These are phyloP conservation scores for Aspergillus udagawae DNA, from an alignment of 2,329 filamentous ascomycete species.

Conservation along the genomic window DNA sequence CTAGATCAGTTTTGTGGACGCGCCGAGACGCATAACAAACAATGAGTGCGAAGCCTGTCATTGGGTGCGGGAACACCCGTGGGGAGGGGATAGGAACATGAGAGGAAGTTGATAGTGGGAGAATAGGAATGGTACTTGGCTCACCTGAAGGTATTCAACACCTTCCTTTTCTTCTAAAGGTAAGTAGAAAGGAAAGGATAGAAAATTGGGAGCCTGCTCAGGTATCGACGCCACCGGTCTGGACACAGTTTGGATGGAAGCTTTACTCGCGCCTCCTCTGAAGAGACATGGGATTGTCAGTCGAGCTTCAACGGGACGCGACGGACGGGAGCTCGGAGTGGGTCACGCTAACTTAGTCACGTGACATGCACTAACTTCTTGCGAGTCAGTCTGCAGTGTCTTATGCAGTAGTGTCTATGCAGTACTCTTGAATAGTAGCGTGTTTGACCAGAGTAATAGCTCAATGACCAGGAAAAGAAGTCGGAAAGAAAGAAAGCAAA, in stretches of 20 bases:
- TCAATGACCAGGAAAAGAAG: background rate
- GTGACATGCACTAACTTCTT: background rate
- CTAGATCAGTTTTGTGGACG: slow-evolving; percentile 3
- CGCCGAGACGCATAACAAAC: slow-evolving; percentile 6
- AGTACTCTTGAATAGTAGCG: background rate
- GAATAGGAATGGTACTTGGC: background rate
- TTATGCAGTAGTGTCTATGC: background rate
- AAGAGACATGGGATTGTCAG: background rate
- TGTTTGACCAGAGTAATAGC: background rate
- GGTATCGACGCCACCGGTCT: background rate
- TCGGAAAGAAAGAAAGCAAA: background rate
- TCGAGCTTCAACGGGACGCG: background rate
- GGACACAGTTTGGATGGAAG: background rate
- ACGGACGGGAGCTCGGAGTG: background rate
- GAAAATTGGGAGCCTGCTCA: background rate
- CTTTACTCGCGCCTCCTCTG: background rate
- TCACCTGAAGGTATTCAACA: background rate
- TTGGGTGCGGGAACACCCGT: background rate
- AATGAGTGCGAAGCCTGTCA: background rate
- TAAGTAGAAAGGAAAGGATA: background rate
- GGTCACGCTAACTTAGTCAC: background rate
- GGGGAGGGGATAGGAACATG: background rate
- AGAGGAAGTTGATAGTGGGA: background rate
- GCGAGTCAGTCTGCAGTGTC: background rate
- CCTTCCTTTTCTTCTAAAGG: background rate